phyloP scores from a whole-genome alignment of 108 stramenopile genomes.

The Fistulifera pelliculosa region DNA sequence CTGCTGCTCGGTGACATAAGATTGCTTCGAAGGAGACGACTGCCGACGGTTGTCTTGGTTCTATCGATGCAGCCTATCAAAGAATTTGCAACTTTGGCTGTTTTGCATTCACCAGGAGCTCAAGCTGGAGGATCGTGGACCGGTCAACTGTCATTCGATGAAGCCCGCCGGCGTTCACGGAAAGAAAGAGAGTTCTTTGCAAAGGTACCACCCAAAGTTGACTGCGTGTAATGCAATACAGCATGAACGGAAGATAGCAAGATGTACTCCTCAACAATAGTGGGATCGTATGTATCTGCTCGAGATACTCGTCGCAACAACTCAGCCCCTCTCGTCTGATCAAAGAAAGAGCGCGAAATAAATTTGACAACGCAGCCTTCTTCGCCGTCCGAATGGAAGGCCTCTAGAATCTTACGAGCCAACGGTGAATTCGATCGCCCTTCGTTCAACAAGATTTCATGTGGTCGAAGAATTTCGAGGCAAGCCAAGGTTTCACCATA shows the following conservation, averaged over 20 bases:
- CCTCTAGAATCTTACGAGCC: conserved; percentile 48
- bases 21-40: conserved; percentile 67
- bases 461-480: conserved; percentile 56
- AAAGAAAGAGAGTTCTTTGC: conserved; percentile 40
- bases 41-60: conserved; percentile 82
- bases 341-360: conserved; percentile 74
- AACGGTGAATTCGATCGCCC: conserved; percentile 64
- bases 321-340: conserved; percentile 83
- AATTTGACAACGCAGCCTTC: conserved; percentile 58
- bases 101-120: conserved; percentile 78
- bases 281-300: conserved; percentile 60
- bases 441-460: conserved; percentile 83
- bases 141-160: conserved; percentile 74
- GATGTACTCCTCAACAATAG: conserved; percentile 77
- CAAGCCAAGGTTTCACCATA: conserved; percentile 77
- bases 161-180: conserved; percentile 52
- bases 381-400: conserved; percentile 16
- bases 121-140: conserved; percentile 63
- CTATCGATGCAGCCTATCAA: conserved; percentile 73
- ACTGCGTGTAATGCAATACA: conserved; percentile 73
- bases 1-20: conserved; percentile 77
- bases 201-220: conserved; percentile 46
- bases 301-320: conserved; percentile 56
- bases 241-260: conserved; percentile 71
- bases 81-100: conserved; percentile 50